Evolutionary conservation across 495 filamentous ascomycete genomes (phyloP).

Genomic region (Schizothecium vesticola): DNA sequence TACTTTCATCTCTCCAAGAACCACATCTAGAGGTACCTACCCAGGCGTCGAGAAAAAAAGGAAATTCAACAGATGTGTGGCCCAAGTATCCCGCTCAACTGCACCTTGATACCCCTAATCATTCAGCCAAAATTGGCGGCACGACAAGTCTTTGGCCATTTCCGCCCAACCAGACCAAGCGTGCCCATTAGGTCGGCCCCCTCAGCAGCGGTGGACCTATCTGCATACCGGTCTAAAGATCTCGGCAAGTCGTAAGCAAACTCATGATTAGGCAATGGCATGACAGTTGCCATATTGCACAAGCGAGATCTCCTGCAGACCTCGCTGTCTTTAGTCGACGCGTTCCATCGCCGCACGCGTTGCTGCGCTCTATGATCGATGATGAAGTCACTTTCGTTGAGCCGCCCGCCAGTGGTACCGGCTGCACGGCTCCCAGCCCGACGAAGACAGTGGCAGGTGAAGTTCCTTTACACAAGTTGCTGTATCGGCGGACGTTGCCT

Average conservation of each 20-base stretch:
- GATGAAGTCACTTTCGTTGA: constrained; percentile 10
- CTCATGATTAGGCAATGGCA: constrained; percentile 29
- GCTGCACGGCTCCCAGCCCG: constrained; percentile 5
- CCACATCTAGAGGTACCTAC: background rate
- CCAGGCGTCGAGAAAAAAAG: too few species aligned
- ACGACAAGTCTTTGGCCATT: constrained; percentile 3
- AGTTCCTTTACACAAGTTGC: constrained; percentile 11
- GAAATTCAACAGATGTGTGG: too few species aligned
- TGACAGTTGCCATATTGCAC: constrained; percentile 20
- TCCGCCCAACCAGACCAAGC: constrained; percentile 24
- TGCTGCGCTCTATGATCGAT: constrained; percentile 6
- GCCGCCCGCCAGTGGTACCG: constrained; percentile 3
- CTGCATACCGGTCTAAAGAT: constrained; percentile 9
- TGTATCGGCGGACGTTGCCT: background rate
- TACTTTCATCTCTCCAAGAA: background rate
- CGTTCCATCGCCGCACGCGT: constrained; percentile 12
- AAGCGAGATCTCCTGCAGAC: constrained; percentile 11
- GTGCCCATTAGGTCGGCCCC: constrained; percentile 4
- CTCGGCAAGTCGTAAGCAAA: constrained; percentile 25
- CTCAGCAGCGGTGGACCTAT: constrained; percentile 13
- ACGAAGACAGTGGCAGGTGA: background rate
- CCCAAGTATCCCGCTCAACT: background rate
- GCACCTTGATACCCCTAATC: background rate
- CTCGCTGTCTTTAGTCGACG: constrained; percentile 4
- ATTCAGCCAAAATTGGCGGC: background rate